phyloP scores from a whole-genome alignment of 805 yeast genomes.

The Limtongia smithiae region DNA sequence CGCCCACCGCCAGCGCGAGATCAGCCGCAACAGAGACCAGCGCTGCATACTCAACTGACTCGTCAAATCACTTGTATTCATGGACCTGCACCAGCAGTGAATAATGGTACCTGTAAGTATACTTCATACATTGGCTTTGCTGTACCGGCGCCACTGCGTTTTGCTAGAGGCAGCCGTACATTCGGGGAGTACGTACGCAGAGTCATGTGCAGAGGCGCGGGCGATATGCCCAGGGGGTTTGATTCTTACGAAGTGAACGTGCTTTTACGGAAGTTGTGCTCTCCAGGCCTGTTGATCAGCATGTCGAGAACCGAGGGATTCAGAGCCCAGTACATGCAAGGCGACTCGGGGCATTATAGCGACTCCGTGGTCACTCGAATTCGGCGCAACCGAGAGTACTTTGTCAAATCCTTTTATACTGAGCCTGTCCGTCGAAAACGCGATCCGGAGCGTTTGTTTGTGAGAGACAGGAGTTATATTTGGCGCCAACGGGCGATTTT shows the following conservation, averaged over 20 bases:
- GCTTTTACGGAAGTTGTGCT: not conserved
- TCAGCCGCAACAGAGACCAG: no score
- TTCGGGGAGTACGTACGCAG: slow-evolving; percentile 18
- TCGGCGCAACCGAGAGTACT: not conserved
- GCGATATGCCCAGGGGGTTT: not conserved
- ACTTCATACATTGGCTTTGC: slow-evolving; percentile 11
- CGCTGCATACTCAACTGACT: no score
- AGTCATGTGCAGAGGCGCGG: not conserved
- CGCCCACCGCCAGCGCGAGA: no score
- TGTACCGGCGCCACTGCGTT: slow-evolving; percentile 13
- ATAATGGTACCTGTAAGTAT: not conserved
- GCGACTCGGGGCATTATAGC: not conserved
- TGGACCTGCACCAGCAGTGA: not conserved
- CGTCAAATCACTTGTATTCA: not conserved
- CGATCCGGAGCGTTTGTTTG: not conserved
- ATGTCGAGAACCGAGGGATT: no score
- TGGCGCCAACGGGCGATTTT: slow-evolving; percentile 22
- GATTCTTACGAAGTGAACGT: not conserved
- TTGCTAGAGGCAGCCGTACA: slow-evolving; percentile 14
- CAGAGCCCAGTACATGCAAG: no score
- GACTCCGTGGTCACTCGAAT: not conserved
- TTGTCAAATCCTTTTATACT: not conserved
- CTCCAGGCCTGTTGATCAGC: no score
- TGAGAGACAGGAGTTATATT: slow-evolving; percentile 20
- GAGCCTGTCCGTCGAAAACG: not conserved